Conservation (phyloP, 345 rosid genomes). For the Salix koriyanagi region DNA sequence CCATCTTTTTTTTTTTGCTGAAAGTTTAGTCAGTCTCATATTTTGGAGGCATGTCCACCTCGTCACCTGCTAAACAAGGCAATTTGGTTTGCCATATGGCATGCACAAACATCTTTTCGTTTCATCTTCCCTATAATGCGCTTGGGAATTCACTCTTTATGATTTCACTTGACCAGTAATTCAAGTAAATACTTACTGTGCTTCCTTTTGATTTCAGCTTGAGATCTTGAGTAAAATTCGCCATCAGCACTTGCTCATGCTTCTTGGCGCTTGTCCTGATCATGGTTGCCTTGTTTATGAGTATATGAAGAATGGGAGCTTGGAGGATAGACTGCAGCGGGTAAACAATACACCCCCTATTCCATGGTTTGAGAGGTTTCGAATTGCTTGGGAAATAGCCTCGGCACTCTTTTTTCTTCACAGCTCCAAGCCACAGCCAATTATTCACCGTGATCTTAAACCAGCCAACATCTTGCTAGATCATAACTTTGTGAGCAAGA, state of each 20-base stretch:
- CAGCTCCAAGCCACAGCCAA: slow-evolving; percentile 63
- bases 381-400: slow-evolving; percentile 89
- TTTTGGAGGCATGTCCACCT: too few relatives aligned
- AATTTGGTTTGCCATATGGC: too few relatives aligned
- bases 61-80: too few relatives aligned
- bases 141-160: not conserved
- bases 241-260: slow-evolving; percentile 88
- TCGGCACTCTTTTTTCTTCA: slow-evolving; percentile 81
- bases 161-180: not conserved
- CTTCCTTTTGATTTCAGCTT: slow-evolving; percentile 41
- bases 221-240: slow-evolving; percentile 76
- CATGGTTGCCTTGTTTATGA: slow-evolving; percentile 73
- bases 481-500: slow-evolving; percentile 74
- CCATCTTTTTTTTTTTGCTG: too few relatives aligned
- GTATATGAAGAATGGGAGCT: slow-evolving; percentile 85
- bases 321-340: slow-evolving; percentile 58
- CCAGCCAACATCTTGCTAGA: slow-evolving; percentile 89
- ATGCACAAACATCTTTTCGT: too few relatives aligned
- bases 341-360: slow-evolving; percentile 48
- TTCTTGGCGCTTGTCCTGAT: slow-evolving; percentile 82
- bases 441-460: slow-evolving; percentile 85
- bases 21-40: too few relatives aligned
- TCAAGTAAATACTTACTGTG: slow-evolving; percentile 8
- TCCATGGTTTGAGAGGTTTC: slow-evolving; percentile 73
- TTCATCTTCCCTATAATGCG: too few relatives aligned